These are phyloP conservation scores for Pichia thaimueangensis DNA, from an alignment of 805 yeast species.

Conservation along the genomic window DNA sequence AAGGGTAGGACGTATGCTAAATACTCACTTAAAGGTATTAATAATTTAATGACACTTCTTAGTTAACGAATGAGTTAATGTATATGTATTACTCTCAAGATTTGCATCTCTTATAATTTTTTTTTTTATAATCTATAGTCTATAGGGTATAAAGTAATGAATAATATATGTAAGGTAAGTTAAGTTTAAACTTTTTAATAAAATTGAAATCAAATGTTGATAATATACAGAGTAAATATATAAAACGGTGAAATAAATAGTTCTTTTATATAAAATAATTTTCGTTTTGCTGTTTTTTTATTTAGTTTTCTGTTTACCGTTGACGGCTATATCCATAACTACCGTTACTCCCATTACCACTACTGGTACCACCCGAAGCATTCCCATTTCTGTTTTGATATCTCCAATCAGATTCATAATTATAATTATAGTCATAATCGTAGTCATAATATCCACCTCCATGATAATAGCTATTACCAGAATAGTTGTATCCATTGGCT, in stretches of 20 bases:
- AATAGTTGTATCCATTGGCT: neutral
- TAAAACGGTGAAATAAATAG: too few relatives aligned
- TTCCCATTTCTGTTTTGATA: neutral
- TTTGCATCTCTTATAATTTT: too few relatives aligned
- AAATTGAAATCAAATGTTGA: too few relatives aligned
- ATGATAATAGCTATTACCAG: too few relatives aligned
- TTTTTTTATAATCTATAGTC: too few relatives aligned
- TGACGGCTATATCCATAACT: constrained; percentile 1
- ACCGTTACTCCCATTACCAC: neutral
- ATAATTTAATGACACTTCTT: constrained; percentile 56
- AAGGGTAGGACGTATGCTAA: constrained; percentile 40
- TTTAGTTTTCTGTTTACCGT: too few relatives aligned
- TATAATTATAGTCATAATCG: neutral
- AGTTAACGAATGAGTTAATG: constrained; percentile 10
- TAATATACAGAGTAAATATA: too few relatives aligned
- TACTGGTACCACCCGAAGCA: neutral
- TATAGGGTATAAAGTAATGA: too few relatives aligned
- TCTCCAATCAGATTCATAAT: neutral
- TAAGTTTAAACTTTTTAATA: too few relatives aligned
- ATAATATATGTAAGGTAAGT: too few relatives aligned
- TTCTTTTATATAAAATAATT: neutral
- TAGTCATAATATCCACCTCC: too few relatives aligned
- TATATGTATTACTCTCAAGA: too few relatives aligned
- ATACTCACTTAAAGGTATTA: constrained; percentile 61
- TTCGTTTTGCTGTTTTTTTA: neutral